Evolutionary conservation across 1,139 yeast species (phyloP), one percentile per base, ranked within the genome.

Genomic region (Taphrina betulina): DNA sequence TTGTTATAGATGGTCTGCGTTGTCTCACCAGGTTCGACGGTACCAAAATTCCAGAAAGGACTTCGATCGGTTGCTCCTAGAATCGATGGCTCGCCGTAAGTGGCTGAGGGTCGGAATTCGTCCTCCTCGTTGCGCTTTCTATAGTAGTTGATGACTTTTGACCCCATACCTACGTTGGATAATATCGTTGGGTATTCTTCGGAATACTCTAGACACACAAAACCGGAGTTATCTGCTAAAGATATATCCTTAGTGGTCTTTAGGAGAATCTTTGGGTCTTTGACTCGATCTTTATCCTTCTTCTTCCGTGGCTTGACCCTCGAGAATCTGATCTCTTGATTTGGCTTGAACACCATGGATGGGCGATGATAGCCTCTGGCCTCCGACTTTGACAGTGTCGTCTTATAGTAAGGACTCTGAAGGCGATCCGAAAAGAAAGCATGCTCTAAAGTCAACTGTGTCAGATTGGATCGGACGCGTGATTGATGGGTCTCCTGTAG

Each of bases 1-100:
- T 89, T 85, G 68, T 92, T 94, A 71, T 94, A 94, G 55, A 92
- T 72, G 0, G 98, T 86, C 0, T 97, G 97, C 1, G 90, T 96
- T 59, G 88, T 81, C 64, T 85, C 88, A 2, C 98, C 99, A 1
- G 90, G 87, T 52, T 89, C 96, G 12, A 94, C 97, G 70, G 85
- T 86, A 1, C 99, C 99, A 73, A 89, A 94, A 68, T 90, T 92
- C 98, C 98, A 94, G 67, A 92, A 94, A 10, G 99, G 97, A 10
- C 95, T 86, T 64, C 95, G 78, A 69, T 94, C 99, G 66, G 89
- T 96, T 1, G 87, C 88, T 16, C 96, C 96, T 38, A 94, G 74
- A 2, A 94, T 96, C 70, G 87, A 95, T 0, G 98, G 92, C 69
- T 94, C 99, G 53, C 99, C 99, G 41, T 89, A 77, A 1, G 88